phyloP scores from a whole-genome alignment of 495 filamentous ascomycete genomes.

The Podospora pseudocomata region DNA sequence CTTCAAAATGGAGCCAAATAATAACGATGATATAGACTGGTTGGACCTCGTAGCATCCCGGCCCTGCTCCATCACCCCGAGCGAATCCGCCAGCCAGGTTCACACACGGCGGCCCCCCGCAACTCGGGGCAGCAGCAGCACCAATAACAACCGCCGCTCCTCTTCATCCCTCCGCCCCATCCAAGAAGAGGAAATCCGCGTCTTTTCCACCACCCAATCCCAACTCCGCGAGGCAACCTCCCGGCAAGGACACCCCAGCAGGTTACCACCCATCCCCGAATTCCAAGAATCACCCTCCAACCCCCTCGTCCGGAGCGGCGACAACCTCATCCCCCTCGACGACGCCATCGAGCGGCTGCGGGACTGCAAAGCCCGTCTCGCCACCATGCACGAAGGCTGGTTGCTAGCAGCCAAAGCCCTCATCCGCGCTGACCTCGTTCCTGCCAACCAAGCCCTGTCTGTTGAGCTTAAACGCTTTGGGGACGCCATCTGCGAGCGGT shows the following conservation, averaged over 20 bases:
- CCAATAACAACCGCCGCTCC: neutral
- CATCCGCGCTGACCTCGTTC: neutral
- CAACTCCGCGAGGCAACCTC: neutral
- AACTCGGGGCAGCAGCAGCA: neutral
- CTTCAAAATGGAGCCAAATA: neutral
- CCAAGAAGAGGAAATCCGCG: neutral
- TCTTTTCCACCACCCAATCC: neutral
- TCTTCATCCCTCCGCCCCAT: neutral
- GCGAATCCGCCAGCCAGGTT: conserved; percentile 3
- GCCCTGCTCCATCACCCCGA: neutral
- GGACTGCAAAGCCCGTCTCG: conserved; percentile 1
- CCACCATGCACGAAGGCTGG: conserved; percentile 13
- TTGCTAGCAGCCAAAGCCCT: neutral
- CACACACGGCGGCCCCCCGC: neutral
- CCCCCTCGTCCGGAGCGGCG: neutral
- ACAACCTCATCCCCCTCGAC: conserved; percentile 1
- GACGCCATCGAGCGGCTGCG: conserved; percentile 5
- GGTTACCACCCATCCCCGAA: neutral
- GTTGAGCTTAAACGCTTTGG: neutral
- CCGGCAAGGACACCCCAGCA: neutral
- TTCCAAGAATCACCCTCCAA: neutral
- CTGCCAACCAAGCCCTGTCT: neutral
- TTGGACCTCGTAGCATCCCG: neutral
- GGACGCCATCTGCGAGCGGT: neutral
- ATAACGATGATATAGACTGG: neutral